phyloP scores from a whole-genome alignment of 2,329 filamentous ascomycete genomes.

The Aureobasidium mangrovei region DNA sequence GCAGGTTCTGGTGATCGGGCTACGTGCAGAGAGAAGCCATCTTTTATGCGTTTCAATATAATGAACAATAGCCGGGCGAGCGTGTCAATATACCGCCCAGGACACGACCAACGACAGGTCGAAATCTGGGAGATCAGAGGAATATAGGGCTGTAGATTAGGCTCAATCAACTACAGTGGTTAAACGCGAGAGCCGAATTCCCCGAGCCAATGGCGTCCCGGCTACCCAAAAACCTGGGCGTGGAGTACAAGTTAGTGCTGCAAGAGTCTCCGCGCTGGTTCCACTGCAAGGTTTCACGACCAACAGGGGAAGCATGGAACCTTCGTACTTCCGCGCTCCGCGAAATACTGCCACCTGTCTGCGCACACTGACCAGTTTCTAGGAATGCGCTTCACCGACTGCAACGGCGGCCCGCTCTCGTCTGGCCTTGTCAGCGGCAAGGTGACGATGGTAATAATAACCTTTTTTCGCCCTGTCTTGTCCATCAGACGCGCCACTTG shows the following conservation, averaged over 20 bases:
- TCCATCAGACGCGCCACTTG: conserved; percentile 4
- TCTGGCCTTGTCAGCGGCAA: conserved; percentile 4
- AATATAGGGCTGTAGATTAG: conserved; percentile 13
- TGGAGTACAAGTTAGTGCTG: conserved; percentile 9
- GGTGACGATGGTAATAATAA: conserved; percentile 4
- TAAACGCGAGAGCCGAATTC: neutral
- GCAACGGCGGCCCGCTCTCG: conserved; percentile 13
- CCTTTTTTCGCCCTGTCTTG: conserved; percentile 7
- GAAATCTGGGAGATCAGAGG: conserved; percentile 9
- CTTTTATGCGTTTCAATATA: conserved; percentile 6
- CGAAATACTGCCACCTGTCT: conserved; percentile 2
- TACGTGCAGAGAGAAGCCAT: conserved; percentile 2
- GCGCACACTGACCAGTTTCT: conserved; percentile 10
- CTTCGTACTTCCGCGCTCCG: conserved; percentile 13
- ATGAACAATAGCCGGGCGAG: neutral
- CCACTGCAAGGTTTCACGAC: conserved; percentile 14
- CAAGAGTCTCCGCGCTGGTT: conserved; percentile 10
- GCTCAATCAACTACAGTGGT: conserved; percentile 5
- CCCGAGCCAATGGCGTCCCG: conserved; percentile 9
- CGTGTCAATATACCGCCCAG: conserved; percentile 12
- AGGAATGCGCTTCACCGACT: conserved; percentile 13
- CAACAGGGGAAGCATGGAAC: conserved; percentile 13
- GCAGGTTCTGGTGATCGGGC: neutral
- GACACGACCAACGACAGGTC: neutral
- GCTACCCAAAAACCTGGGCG: neutral